A percentile compares a stretch with the other conserved stretches of the same genome.
Evolutionary conservation across 1,139 yeast genomes (phyloP).

Genomic region (Saccharomyces pastorianus): DNA sequence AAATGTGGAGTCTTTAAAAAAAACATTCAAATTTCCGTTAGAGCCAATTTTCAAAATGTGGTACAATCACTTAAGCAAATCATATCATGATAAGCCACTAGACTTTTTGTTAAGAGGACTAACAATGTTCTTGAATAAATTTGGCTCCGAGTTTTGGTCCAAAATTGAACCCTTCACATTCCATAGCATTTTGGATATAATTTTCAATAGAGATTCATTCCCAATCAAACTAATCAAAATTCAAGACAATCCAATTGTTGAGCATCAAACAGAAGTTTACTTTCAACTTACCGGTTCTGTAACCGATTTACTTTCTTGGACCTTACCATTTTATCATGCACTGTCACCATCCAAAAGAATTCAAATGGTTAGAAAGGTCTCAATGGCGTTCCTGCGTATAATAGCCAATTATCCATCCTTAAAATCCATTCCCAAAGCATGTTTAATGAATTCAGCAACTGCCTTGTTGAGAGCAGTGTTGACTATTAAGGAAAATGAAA

Average conservation of each 20-base stretch:
- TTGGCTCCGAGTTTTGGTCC: slow-evolving; percentile 44
- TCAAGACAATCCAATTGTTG: slow-evolving; percentile 24
- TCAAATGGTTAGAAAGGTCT: slow-evolving; percentile 32
- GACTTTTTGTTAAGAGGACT: slow-evolving; percentile 47
- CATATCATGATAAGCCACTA: slow-evolving; percentile 46
- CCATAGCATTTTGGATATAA: slow-evolving; percentile 47
- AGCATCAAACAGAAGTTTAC: slow-evolving; percentile 29
- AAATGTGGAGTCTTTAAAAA: slow-evolving; percentile 39
- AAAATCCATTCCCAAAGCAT: slow-evolving; percentile 28
- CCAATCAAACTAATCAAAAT: slow-evolving; percentile 19
- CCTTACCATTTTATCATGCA: slow-evolving; percentile 29
- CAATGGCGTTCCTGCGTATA: slow-evolving; percentile 27
- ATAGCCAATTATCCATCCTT: slow-evolving; percentile 23
- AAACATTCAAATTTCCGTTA: slow-evolving; percentile 35
- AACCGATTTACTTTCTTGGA: slow-evolving; percentile 32
- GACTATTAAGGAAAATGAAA: slow-evolving; percentile 25
- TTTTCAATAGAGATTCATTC: slow-evolving; percentile 29
- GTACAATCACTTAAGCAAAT: slow-evolving; percentile 36
- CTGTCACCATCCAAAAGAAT: slow-evolving; percentile 28
- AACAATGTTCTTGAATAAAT: slow-evolving; percentile 35
- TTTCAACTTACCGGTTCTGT: slow-evolving; percentile 24
- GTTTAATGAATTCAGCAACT: slow-evolving; percentile 30
- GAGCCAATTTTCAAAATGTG: slow-evolving; percentile 40
- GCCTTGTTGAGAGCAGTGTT: slow-evolving; percentile 27
- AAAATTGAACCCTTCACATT: slow-evolving; percentile 44